Base-by-base conservation (phyloP, 306 rosid species). In the Datisca glomerata region DNA sequence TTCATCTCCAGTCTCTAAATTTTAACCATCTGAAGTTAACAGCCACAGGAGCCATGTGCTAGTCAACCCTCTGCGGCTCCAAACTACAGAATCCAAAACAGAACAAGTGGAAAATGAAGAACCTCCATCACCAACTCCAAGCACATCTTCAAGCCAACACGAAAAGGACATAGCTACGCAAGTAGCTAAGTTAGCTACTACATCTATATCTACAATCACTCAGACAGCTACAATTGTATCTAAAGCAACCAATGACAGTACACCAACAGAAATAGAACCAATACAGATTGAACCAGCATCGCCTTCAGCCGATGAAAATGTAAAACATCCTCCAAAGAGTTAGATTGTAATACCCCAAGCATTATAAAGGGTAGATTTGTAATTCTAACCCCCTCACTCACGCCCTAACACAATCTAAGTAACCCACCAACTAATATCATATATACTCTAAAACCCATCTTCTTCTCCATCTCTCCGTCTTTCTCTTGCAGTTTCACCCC, bases 71-170 rank as follows among this genome's bases (percentile, higher is more conserved):
- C 69, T 41, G 20, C 61, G 24, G 21, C 58, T 31, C 43, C 58
- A 44, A 66, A 53, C 59, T 57, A 55, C n/a, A 46, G 60, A 62
- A 21, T 49, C 65, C 43, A 38, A 56, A 12, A 20, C 56, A 11
- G 21, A 64, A 24, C 60, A 67, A 47, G 56, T 67, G 38, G 66
- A 21, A 36, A 37, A 63, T 58, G 69, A 55, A 57, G 60, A 31
- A 13, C 70, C 80, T 12, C 25, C 80, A 48, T 49, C 77, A 59
- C 80, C 91, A 43, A 31, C 76, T 25, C 53, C 73, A 3, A 53
- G 56, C 41, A 55, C 74, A 40, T 61, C 91, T 42, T 79, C 74
- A 24, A 65, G 51, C 59, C 70, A 72, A 46, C 52, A 61, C 32
- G 66, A 52, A 47, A 69, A 65, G 57, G 78, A 59, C 55, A 70